Conservation (phyloP, 2,329 filamentous ascomycete species). For the Cladosporium sp. region DNA sequence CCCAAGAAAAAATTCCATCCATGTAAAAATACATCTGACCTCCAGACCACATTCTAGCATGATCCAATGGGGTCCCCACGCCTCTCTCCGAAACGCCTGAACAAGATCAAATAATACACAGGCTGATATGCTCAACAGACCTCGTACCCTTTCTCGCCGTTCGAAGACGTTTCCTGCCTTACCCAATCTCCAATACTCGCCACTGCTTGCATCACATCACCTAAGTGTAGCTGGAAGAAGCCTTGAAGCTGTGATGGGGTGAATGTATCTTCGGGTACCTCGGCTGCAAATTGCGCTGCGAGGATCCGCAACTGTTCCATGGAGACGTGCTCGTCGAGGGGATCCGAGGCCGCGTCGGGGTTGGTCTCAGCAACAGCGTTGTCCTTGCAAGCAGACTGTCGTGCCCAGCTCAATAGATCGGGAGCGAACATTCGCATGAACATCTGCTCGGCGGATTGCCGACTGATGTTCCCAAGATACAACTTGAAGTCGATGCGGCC, state of each 20-base stretch:
- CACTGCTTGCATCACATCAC: conserved; percentile 25
- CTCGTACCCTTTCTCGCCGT: conserved; percentile 8
- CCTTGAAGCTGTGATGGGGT: conserved; percentile 30
- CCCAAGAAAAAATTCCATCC: neutral
- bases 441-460: conserved; percentile 26
- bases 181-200: conserved; percentile 26
- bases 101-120: neutral
- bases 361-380: neutral
- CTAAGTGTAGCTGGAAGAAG: conserved; percentile 29
- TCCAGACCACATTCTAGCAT: neutral
- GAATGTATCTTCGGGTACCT: conserved; percentile 28
- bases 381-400: neutral
- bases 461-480: conserved; percentile 28
- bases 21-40: neutral
- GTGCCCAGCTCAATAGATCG: conserved; percentile 25
- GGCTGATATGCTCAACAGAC: neutral
- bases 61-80: neutral
- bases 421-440: conserved; percentile 31
- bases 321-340: conserved; percentile 26
- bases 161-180: conserved; percentile 17
- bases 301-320: conserved; percentile 26
- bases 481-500: conserved; percentile 60
- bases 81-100: neutral
- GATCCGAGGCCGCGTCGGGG: conserved; percentile 1
- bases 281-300: conserved; percentile 24